Evolutionary conservation across 2,329 filamentous ascomycete species (phyloP), one percentile per base, ranked within the genome.

Genomic region (Paecilomyces niveus): DNA sequence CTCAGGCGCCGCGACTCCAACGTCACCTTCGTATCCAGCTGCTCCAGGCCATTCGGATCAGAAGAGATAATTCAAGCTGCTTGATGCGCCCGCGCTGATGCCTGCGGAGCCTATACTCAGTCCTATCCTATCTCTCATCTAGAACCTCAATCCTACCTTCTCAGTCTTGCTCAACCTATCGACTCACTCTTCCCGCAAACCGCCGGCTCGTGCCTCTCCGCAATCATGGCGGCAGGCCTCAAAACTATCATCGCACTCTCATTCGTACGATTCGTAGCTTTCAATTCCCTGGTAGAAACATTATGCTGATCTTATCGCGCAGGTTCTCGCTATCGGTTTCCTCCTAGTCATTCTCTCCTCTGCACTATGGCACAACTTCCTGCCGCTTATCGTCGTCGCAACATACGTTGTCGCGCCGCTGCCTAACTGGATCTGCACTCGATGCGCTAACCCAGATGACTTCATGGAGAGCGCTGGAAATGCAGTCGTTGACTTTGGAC

Each of bases 181-280:
- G 3, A 29, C 11, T 26, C 50, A 11, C 3, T n/a, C 50, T 52
- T 26, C 26, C 50, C 22, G 10, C 50, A 24, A 52, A 24, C 50
- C 50, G 50, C 26, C 50, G 26, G 50, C 50, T 52, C 15, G 15
- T 9, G 18, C 22, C 18, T 52, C 22, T 29, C 50, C 66, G 67
- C 67, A 68, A 68, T 64, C 68, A 82, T 79, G 79, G 85, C 90
- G 81, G 92, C 94, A 68, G 94, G 94, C 74, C 87, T 99, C 72
- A 97, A 97, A 81, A 99, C 94, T 67, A 99, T 99, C 78, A 99
- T 99, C 77, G 91, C 90, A 64, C 89, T 99, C 68, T 97, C 94
- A 73, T 99, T 99, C 79, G 94, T 90, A 84, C 58, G 85, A 67
- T 21, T 8, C 39, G 32, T 58, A 54, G 32, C n/a, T 8, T 57